These are phyloP conservation scores for Vigna hirtella DNA, from an alignment of 306 rosid species.

Conservation along the genomic window DNA sequence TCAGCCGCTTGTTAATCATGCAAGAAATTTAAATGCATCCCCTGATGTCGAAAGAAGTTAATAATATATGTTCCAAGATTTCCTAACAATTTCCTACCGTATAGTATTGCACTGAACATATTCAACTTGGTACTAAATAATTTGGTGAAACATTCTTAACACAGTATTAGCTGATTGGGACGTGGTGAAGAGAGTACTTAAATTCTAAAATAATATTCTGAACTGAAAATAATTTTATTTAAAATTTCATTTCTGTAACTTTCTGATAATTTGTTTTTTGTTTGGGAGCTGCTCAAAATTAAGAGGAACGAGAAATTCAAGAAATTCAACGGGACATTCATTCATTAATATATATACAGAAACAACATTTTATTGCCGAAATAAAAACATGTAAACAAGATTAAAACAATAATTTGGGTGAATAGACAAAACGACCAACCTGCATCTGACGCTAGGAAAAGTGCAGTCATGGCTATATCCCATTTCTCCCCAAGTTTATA, in stretches of 20 bases:
- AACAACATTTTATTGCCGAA: not conserved
- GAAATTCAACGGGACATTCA: not conserved
- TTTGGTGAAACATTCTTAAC: not conserved
- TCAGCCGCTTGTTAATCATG: no score
- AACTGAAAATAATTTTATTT: not conserved
- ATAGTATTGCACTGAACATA: not conserved
- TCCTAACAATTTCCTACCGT: not conserved
- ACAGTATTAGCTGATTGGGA: conserved; percentile 5
- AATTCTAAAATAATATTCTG: not conserved
- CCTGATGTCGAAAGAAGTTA: not conserved
- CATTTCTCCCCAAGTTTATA: conserved; percentile 87
- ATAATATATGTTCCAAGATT: not conserved
- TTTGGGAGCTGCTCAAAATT: conserved; percentile 11
- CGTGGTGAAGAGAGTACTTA: not conserved
- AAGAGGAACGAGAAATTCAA: not conserved
- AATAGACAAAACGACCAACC: conserved; percentile 56
- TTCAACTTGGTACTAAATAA: not conserved
- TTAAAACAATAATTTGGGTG: conserved; percentile 7
- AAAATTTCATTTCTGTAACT: not conserved
- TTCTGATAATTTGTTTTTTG: not conserved
- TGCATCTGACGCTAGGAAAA: conserved; percentile 87
- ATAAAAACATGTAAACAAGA: conserved; percentile 11
- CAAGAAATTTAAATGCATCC: no score
- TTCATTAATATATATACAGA: not conserved
- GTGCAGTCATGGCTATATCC: conserved; percentile 97